Percentiles rank a stretch among this genome's conserved stretches.
Conservation (phyloP, 495 filamentous ascomycete species). For the Xylaria curta region DNA sequence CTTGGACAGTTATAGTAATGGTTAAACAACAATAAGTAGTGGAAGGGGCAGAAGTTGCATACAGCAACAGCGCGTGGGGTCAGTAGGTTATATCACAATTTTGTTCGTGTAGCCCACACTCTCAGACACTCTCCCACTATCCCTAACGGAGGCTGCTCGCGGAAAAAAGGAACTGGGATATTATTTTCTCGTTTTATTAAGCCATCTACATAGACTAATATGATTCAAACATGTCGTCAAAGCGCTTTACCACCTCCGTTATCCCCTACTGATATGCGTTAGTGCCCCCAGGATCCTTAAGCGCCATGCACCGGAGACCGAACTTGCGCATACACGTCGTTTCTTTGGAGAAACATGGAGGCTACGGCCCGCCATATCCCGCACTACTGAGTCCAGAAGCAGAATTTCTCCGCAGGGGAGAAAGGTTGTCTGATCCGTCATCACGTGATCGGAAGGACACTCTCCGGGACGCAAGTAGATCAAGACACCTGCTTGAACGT, state of each 20-base stretch:
- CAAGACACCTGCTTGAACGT: neutral
- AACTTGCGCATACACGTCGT: neutral
- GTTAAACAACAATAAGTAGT: neutral
- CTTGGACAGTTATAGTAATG: neutral
- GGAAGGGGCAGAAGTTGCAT: neutral
- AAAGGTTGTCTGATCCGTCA: neutral
- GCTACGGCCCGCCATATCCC: slow-evolving; percentile 4
- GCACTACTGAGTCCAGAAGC: neutral
- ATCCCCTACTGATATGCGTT: neutral
- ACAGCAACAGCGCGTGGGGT: neutral
- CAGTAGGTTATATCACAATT: neutral
- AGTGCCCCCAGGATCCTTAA: neutral
- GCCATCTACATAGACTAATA: neutral
- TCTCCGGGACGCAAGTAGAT: slow-evolving; percentile 13
- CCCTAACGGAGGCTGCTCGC: neutral
- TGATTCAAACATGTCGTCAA: neutral
- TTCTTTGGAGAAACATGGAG: slow-evolving; percentile 14
- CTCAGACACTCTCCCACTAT: neutral
- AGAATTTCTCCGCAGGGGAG: slow-evolving; percentile 4
- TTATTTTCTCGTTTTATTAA: neutral
- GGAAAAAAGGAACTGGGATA: neutral
- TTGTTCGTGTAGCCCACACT: too few species aligned
- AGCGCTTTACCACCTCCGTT: neutral
- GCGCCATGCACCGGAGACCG: neutral
- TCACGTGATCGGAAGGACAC: slow-evolving; percentile 26